These are phyloP conservation scores for Cryomyces antarcticus DNA, from an alignment of 495 filamentous ascomycete genomes.

Conservation along the genomic window DNA sequence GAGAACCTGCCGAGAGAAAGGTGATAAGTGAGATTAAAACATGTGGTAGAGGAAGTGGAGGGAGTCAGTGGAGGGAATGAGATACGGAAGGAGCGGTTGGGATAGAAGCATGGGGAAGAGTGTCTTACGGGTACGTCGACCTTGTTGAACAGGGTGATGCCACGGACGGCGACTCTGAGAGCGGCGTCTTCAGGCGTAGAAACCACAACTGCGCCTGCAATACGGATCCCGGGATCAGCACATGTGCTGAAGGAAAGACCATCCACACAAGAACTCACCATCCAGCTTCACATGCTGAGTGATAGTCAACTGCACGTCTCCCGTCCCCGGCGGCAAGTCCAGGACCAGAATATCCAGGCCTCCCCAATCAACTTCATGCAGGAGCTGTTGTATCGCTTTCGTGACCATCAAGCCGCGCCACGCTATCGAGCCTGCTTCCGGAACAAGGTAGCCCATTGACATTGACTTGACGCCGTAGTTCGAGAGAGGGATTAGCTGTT, in stretches of 20 bases:
- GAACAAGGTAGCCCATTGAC: constrained; percentile 91
- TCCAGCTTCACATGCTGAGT: constrained; percentile 76
- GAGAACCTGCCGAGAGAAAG: constrained; percentile 25
- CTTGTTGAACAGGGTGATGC: constrained; percentile 78
- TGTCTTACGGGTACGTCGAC: constrained; percentile 41
- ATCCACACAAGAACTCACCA: constrained; percentile 23
- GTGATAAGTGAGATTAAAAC: neutral
- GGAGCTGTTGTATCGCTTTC: constrained; percentile 87
- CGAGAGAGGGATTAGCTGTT: constrained; percentile 70
- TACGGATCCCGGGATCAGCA: neutral
- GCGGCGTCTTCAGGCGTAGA: constrained; percentile 87
- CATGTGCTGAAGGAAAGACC: neutral
- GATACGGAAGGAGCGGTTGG: neutral
- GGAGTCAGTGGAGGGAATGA: no score
- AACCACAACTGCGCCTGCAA: constrained; percentile 58
- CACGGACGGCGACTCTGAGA: constrained; percentile 71
- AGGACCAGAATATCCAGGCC: constrained; percentile 67
- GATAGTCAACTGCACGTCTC: constrained; percentile 83
- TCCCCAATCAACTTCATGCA: constrained; percentile 87
- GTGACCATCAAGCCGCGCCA: constrained; percentile 97
- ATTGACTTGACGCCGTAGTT: constrained; percentile 95
- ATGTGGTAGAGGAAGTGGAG: no score
- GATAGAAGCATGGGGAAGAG: constrained; percentile 1
- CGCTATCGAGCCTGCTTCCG: constrained; percentile 60
- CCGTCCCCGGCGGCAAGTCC: constrained; percentile 85